A percentile compares a stretch with the other conserved stretches of the same genome.
Conservation (phyloP, 345 rosid species). For the Euphorbia pulcherrima region DNA sequence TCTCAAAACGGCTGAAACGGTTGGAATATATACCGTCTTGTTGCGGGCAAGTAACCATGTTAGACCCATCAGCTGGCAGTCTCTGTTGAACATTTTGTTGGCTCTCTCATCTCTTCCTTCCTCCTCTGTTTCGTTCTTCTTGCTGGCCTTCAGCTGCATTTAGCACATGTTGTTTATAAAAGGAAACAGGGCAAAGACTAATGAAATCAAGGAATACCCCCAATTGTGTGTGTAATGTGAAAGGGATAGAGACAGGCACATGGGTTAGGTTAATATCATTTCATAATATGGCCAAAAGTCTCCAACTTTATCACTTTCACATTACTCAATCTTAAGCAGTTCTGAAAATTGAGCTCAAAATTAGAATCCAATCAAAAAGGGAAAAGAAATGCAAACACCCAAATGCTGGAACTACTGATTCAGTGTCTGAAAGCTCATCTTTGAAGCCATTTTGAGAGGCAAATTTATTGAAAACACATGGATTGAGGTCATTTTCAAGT, state of each 20-base stretch:
- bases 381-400: constrained; percentile 4
- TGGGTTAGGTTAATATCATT: constrained; percentile 25
- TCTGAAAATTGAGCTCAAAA: neutral
- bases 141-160: constrained; percentile 64
- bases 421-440: neutral
- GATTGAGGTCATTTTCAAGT: too few species aligned
- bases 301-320: neutral
- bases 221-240: constrained; percentile 35
- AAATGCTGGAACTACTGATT: constrained; percentile 1
- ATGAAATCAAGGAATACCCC: constrained; percentile 7
- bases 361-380: neutral
- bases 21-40: constrained; percentile 90
- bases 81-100: constrained; percentile 80
- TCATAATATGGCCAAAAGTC: constrained; percentile 28
- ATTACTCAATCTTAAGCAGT: neutral
- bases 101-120: constrained; percentile 39
- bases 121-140: constrained; percentile 39
- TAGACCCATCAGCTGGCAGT: constrained; percentile 97
- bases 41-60: constrained; percentile 96
- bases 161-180: neutral
- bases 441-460: neutral
- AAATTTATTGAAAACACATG: too few species aligned
- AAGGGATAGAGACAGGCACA: constrained; percentile 25
- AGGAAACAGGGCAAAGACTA: constrained; percentile 6
- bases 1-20: constrained; percentile 91